Percentiles rank a stretch among this genome's conserved stretches.
These are phyloP conservation scores for Rhynchosporium agropyri DNA, from an alignment of 2,329 filamentous ascomycete genomes.

Conservation along the genomic window DNA sequence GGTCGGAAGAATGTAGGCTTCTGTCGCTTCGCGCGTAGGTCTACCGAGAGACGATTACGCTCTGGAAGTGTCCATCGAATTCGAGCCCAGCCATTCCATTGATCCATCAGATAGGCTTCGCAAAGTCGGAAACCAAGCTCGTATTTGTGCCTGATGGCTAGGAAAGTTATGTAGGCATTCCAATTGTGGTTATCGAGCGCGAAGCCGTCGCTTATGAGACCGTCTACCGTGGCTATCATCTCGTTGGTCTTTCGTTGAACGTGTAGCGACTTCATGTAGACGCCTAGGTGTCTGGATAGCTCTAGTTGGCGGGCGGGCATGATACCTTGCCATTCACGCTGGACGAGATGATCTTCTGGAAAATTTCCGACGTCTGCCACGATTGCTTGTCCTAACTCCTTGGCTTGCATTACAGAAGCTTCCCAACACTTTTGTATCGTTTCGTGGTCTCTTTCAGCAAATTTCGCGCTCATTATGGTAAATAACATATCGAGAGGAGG, in stretches of 20 bases:
- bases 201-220: slow-evolving; percentile 66
- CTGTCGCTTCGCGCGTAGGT: slow-evolving; percentile 33
- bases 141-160: slow-evolving; percentile 62
- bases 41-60: slow-evolving; percentile 35
- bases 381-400: slow-evolving; percentile 46
- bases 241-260: slow-evolving; percentile 56
- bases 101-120: slow-evolving; percentile 76
- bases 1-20: slow-evolving; percentile 37
- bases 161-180: slow-evolving; percentile 73
- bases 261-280: slow-evolving; percentile 53
- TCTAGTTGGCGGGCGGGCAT: slow-evolving; percentile 46
- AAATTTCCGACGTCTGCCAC: slow-evolving; percentile 7
- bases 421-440: slow-evolving; percentile 70
- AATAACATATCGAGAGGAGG: slow-evolving; percentile 60
- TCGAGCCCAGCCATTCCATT: slow-evolving; percentile 72
- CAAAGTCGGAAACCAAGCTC: slow-evolving; percentile 72
- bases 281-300: slow-evolving; percentile 47
- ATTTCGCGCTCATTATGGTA: slow-evolving; percentile 69
- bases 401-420: slow-evolving; percentile 57
- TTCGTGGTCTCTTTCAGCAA: slow-evolving; percentile 58
- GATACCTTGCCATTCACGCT: slow-evolving; percentile 24
- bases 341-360: slow-evolving; percentile 5
- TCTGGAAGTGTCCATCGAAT: slow-evolving; percentile 32
- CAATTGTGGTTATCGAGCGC: slow-evolving; percentile 74
- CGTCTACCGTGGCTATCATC: slow-evolving; percentile 53